Evolutionary conservation across 2,329 filamentous ascomycete genomes (phyloP).

Genomic region (Fusarium fujikuroi): DNA sequence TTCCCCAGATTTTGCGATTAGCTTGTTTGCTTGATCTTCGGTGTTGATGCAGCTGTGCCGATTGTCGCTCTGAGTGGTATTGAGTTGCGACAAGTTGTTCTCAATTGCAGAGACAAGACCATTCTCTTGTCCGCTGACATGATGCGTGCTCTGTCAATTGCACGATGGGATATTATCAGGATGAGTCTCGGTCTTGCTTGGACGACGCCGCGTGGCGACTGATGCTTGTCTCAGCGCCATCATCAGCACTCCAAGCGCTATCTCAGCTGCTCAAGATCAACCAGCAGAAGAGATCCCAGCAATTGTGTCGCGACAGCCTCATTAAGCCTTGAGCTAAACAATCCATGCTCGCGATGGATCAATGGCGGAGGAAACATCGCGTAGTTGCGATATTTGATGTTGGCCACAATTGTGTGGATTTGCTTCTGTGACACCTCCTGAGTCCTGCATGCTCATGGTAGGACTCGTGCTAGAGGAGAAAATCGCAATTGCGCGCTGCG

Average conservation of each 20-base stretch:
- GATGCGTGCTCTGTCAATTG: accelerated
- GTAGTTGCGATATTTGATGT: background rate
- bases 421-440: background rate
- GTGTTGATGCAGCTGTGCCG: background rate
- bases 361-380: accelerated
- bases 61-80: background rate
- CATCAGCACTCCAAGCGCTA: background rate
- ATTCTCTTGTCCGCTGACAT: accelerated
- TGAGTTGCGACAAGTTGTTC: accelerated
- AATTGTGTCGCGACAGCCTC: background rate
- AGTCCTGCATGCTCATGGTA: background rate
- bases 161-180: accelerated
- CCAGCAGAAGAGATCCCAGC: accelerated
- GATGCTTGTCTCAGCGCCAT: background rate
- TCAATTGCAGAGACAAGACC: accelerated
- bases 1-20: background rate
- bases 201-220: accelerated
- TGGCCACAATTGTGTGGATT: background rate
- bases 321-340: background rate
- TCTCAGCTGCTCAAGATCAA: background rate
- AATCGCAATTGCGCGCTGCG: background rate
- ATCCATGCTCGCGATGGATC: accelerated
- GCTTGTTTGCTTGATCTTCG: background rate
- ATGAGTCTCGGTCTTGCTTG: accelerated
- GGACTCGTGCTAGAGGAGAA: background rate